phyloP scores from a whole-genome alignment of 768 basidiomycete genomes.

The Leccinum olivaceopallidum region DNA sequence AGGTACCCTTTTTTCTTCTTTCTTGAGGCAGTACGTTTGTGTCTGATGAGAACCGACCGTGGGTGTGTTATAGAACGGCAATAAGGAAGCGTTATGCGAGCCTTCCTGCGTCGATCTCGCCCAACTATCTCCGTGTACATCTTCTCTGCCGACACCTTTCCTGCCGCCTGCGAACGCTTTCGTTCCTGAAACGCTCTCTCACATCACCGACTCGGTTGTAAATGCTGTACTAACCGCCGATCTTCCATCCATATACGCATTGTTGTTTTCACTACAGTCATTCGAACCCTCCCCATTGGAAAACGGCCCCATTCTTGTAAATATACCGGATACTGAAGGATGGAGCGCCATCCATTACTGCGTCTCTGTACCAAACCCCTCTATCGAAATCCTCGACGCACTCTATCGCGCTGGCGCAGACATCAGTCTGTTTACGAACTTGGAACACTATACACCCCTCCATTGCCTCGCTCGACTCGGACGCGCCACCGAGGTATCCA shows the following conservation, averaged over 20 bases:
- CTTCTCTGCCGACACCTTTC: slow-evolving; percentile 28
- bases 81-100: slow-evolving; percentile 29
- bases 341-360: slow-evolving; percentile 79
- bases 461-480: slow-evolving; percentile 59
- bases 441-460: slow-evolving; percentile 65
- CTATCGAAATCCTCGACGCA: slow-evolving; percentile 62
- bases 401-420: slow-evolving; percentile 79
- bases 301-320: slow-evolving; percentile 55
- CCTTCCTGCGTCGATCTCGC: slow-evolving; percentile 24
- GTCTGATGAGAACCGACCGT: slow-evolving; percentile 6
- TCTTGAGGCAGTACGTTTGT: background rate
- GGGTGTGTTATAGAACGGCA: slow-evolving; percentile 28
- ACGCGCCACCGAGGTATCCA: slow-evolving; percentile 34
- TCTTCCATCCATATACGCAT: slow-evolving; percentile 49
- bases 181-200: slow-evolving; percentile 40
- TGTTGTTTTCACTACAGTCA: slow-evolving; percentile 52
- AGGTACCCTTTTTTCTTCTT: slow-evolving; percentile 41
- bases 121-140: slow-evolving; percentile 29
- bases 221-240: slow-evolving; percentile 52
- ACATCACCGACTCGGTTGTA: slow-evolving; percentile 52
- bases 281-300: slow-evolving; percentile 44
- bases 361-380: slow-evolving; percentile 54
- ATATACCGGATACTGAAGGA: slow-evolving; percentile 63
- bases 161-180: slow-evolving; percentile 35
- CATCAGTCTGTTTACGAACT: slow-evolving; percentile 62